Percentiles rank a stretch among this genome's conserved stretches.
Evolutionary conservation across 2,329 filamentous ascomycete species (phyloP).

Genomic region (Ophiostoma perfectum): DNA sequence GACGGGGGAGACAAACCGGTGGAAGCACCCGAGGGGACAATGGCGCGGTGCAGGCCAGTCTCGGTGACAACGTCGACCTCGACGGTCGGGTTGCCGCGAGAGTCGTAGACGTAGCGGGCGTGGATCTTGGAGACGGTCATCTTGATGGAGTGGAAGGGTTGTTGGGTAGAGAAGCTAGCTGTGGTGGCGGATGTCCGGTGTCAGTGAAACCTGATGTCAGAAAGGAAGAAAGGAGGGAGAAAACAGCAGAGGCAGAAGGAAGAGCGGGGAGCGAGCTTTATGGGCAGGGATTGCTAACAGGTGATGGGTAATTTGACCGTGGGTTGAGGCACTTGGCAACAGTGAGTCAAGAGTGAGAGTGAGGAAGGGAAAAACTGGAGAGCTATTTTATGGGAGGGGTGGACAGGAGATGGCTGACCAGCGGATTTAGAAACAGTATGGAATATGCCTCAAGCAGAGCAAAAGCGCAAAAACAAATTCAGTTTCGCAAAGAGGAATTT

Average conservation of each 20-base stretch:
- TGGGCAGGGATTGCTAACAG: slow-evolving; percentile 14
- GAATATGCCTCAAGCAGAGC: slow-evolving; percentile 24
- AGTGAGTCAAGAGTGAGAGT: not conserved
- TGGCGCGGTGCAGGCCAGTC: slow-evolving; percentile 93
- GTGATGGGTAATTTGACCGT: slow-evolving; percentile 13
- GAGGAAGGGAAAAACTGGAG: slow-evolving; percentile 1
- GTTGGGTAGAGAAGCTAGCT: slow-evolving; percentile 14
- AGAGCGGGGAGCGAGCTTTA: slow-evolving; percentile 17
- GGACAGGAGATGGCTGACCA: not conserved
- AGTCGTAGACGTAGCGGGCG: slow-evolving; percentile 96
- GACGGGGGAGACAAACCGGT: slow-evolving; percentile 59
- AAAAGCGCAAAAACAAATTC: slow-evolving; percentile 11
- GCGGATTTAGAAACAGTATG: slow-evolving; percentile 5
- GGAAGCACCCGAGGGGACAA: slow-evolving; percentile 93
- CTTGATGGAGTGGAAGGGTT: slow-evolving; percentile 37
- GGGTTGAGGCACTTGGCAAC: slow-evolving; percentile 16
- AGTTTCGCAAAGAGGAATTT: slow-evolving; percentile 18
- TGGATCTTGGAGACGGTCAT: slow-evolving; percentile 92
- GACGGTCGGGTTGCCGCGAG: slow-evolving; percentile 95
- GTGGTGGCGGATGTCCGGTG: slow-evolving; percentile 20
- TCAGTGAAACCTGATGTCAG: slow-evolving; percentile 15
- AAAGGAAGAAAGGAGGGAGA: slow-evolving; percentile 9
- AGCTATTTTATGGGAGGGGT: slow-evolving; percentile 14
- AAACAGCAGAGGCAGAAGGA: not conserved
- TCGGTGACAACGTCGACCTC: slow-evolving; percentile 97